Base-by-base conservation (phyloP, 2,329 filamentous ascomycete species). In the Fusarium sp. region DNA sequence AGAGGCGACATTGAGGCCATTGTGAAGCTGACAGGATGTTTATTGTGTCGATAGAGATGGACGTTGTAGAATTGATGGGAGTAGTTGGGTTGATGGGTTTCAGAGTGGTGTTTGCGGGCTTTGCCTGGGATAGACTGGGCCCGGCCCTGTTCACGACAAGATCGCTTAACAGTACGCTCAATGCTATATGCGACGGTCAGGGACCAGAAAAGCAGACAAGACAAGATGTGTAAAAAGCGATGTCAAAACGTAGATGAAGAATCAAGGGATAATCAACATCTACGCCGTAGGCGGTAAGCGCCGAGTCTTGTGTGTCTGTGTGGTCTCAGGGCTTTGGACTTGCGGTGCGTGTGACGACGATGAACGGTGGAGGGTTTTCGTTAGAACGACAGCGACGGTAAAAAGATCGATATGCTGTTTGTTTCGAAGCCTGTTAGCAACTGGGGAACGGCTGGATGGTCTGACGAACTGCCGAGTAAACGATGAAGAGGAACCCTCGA, bases 1-100 rank as follows among this genome's bases (percentile, higher is more conserved):
- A 83, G 80, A 60, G 85, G 85, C 57, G 86, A 86, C 78, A 83
- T 83, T 72, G 85, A 87, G 70, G 84, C 77, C 87, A 89, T 88
- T 76, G 75, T 67, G 57, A 48, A 68, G 77, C 73, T 78, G 64
- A 72, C 69, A 61, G 56, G 75, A 80, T 63, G 72, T 75, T 56
- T 79, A 75, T 66, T 67, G 61, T 72, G 45, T 77, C 73, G 78
- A 73, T 73, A 66, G 72, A 73, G 70, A 69, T 72, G 66, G 69
- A 45, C 62, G 73, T 62, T 72, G 60, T 62, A 55, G 41, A 70
- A 74, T 72, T 67, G 63, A 67, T 68, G 67, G 65, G 62, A 60
- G 68, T 66, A 60, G 70, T 61, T 69, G 62, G 57, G 45, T 38
- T 70, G 75, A 71, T 73, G 70, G 61, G 60, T 66, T 73, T 75